These are phyloP conservation scores for Penicillium brasilianum DNA, from an alignment of 2,329 filamentous ascomycete genomes.

Conservation along the genomic window DNA sequence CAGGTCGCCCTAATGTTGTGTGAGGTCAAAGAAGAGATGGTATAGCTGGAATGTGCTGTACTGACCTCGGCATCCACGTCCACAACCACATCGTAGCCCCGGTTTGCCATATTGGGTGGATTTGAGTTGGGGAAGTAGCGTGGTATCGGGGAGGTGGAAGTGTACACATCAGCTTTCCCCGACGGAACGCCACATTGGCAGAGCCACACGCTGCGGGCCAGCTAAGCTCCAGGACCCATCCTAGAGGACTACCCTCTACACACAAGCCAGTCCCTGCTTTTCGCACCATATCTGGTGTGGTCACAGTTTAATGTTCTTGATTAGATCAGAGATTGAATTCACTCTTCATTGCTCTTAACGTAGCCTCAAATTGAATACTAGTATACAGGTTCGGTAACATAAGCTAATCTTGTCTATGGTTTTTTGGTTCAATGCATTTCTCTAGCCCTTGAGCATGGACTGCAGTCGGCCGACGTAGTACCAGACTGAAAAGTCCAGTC, in stretches of 20 bases:
- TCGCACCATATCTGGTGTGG: background rate
- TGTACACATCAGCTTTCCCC: slow-evolving; percentile 43
- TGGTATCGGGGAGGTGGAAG: slow-evolving; percentile 34
- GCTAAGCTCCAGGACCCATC: background rate
- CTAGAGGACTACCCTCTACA: background rate
- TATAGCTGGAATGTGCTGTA: background rate
- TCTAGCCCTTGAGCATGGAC: slow-evolving; percentile 28
- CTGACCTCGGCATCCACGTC: slow-evolving; percentile 93
- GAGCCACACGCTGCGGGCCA: slow-evolving; percentile 36
- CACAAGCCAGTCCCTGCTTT: background rate
- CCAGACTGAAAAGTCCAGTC: slow-evolving; percentile 43
- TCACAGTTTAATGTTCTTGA: background rate
- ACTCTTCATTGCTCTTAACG: background rate
- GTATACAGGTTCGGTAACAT: background rate
- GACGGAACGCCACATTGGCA: slow-evolving; percentile 33
- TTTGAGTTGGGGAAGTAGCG: slow-evolving; percentile 27
- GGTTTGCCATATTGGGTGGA: slow-evolving; percentile 68
- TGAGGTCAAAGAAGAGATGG: slow-evolving; percentile 18
- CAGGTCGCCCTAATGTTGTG: slow-evolving; percentile 76
- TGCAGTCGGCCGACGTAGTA: slow-evolving; percentile 39
- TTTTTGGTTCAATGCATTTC: slow-evolving; percentile 5
- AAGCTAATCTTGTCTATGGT: background rate
- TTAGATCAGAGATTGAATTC: background rate
- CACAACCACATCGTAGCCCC: slow-evolving; percentile 96
- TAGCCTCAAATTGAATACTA: background rate